These are phyloP conservation scores for Termitomyces sp. DNA, from an alignment of 768 basidiomycete species.

Conservation along the genomic window DNA sequence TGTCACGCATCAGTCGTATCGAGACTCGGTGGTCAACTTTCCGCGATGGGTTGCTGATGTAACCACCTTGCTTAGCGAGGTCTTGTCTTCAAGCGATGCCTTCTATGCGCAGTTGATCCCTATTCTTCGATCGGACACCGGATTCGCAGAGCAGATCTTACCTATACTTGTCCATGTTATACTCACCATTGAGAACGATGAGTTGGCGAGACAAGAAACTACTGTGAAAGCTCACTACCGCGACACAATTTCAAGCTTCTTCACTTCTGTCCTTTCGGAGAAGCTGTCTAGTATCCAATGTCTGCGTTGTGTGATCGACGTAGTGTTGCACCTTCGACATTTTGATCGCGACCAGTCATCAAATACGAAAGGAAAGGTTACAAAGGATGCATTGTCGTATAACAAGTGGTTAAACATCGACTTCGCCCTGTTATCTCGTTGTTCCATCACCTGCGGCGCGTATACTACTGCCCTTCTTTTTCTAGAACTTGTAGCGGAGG, in stretches of 20 bases:
- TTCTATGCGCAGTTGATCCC: conserved; percentile 70
- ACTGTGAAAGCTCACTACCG: conserved; percentile 23
- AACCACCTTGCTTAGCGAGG: conserved; percentile 52
- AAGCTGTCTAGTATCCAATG: conserved; percentile 35
- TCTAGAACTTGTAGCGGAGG: conserved; percentile 73
- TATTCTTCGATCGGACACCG: conserved; percentile 49
- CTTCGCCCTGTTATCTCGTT: conserved; percentile 63
- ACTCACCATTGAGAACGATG: conserved; percentile 34
- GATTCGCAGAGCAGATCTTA: conserved; percentile 64
- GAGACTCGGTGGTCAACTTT: conserved; percentile 47
- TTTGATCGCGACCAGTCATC: conserved; percentile 40
- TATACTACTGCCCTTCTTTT: conserved; percentile 91
- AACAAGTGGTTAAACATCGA: conserved; percentile 84
- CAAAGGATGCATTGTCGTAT: conserved; percentile 40
- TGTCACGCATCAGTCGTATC: conserved; percentile 27
- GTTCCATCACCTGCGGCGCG: conserved; percentile 73
- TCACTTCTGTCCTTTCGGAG: conserved; percentile 48
- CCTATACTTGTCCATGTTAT: conserved; percentile 74
- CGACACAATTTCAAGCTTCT: conserved; percentile 47
- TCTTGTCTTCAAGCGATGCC: conserved; percentile 46
- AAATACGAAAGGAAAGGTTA: background rate
- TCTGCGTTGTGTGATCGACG: conserved; percentile 63
- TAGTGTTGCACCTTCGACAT: conserved; percentile 76
- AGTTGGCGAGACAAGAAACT: conserved; percentile 4
- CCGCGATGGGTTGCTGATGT: conserved; percentile 59